Evolutionary conservation across 306 rosid species (phyloP).

Genomic region (Acacia crassicarpa): DNA sequence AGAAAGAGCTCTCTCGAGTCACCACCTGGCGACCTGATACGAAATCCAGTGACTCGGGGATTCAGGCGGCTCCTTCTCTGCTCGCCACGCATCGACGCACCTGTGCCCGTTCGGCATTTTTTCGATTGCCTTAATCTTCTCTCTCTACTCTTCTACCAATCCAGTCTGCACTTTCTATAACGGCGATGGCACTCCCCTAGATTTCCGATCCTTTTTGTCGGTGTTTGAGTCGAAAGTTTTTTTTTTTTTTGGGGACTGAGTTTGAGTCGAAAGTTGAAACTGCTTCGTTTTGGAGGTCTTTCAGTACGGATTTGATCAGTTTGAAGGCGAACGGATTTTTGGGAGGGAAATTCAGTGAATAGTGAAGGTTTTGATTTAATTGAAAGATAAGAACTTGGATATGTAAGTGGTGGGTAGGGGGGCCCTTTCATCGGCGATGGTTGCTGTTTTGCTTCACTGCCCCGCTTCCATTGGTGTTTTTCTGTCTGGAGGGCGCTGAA

Average conservation of each 20-base stretch:
- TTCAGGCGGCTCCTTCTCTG: conserved; percentile 29
- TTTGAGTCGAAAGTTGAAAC: not conserved
- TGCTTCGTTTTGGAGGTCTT: not conserved
- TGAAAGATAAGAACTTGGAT: conserved; percentile 12
- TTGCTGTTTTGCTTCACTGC: not conserved
- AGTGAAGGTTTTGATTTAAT: not conserved
- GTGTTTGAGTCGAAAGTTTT: not conserved
- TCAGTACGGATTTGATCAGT: not conserved
- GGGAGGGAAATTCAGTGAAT: not conserved
- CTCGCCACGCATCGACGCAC: conserved; percentile 32
- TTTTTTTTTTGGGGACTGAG: too few species aligned
- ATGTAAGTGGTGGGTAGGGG: not conserved
- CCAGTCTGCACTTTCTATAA: not conserved
- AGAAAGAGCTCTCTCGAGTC: not conserved
- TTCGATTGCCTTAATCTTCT: not conserved
- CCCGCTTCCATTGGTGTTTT: not conserved
- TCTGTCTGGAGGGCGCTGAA: not conserved
- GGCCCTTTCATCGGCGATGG: not conserved
- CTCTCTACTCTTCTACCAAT: not conserved
- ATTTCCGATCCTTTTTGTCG: not conserved
- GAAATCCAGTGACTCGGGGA: conserved; percentile 30
- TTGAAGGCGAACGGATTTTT: not conserved
- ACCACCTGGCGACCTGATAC: conserved; percentile 18
- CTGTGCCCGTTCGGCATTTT: not conserved
- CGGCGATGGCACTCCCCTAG: not conserved